A percentile compares a stretch with the other conserved stretches of the same genome.
phyloP scores from a whole-genome alignment of 2,329 filamentous ascomycete species.

The Talaromyces funiculosus region DNA sequence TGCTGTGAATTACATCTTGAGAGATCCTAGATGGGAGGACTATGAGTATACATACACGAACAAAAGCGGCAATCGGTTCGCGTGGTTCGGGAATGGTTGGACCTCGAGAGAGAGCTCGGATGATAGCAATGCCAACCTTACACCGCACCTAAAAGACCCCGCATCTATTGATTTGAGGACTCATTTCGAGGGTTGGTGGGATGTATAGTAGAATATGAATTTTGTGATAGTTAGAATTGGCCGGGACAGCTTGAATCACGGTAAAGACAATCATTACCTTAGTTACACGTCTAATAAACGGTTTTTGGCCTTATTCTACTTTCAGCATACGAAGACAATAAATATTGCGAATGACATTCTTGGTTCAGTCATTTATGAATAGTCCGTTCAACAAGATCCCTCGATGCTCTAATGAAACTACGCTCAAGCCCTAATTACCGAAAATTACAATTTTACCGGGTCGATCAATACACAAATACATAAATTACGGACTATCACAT shows the following conservation, averaged over 20 bases:
- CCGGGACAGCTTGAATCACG: neutral
- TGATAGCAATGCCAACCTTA: constrained; percentile 53
- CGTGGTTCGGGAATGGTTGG: constrained; percentile 64
- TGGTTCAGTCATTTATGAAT: too few relatives aligned
- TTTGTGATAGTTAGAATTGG: neutral
- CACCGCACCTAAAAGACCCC: constrained; percentile 55
- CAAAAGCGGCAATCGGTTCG: constrained; percentile 39
- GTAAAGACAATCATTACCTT: neutral
- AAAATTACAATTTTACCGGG: neutral
- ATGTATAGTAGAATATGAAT: constrained; percentile 25
- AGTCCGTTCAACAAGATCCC: neutral
- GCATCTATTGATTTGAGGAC: constrained; percentile 55
- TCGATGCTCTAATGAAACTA: neutral
- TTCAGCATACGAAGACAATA: neutral
- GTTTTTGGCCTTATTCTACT: neutral
- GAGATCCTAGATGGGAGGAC: constrained; percentile 55
- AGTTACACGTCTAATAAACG: neutral
- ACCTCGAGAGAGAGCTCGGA: constrained; percentile 50
- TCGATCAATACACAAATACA: neutral
- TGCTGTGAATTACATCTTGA: constrained; percentile 55
- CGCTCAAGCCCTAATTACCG: neutral
- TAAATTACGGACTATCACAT: neutral
- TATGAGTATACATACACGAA: constrained; percentile 50
- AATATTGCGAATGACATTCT: too few relatives aligned
- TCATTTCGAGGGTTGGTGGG: constrained; percentile 65